Base-by-base conservation (phyloP, 2,329 filamentous ascomycete species). In the Apiospora arundinis region DNA sequence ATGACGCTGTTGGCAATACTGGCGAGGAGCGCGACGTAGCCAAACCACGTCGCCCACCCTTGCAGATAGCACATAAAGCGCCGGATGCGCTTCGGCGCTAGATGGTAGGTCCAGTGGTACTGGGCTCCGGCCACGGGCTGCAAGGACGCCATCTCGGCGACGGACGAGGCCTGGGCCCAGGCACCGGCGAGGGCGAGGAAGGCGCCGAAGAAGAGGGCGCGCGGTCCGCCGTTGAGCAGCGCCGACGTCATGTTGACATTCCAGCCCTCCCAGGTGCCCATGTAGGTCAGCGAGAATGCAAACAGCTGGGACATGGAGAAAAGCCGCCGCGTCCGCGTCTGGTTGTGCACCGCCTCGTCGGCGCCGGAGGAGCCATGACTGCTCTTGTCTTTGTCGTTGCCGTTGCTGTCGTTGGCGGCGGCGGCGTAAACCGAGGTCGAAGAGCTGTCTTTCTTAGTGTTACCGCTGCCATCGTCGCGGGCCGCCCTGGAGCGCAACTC, bases 71-170 rank as follows among this genome's bases (percentile, higher is more conserved):
- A 70, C 40, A 72, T 44, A 44, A 72, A 72, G 42, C 69, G 69
- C 28, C 56, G 68, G 32, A 45, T 52, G 63, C 65, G 63, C 6
- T 9, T 25, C 18, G 71, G 71, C 5, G 71, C 49, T 25, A 70
- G 70, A 28, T 67, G 63, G 28, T 72, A 70, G 1, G 71, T 72
- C 71, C 71, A 72, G 25, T 71, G 69, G 25, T 72, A 72, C 28
- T 72, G 71, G 8, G 71, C 71, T 44, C 71, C 71, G 42, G 71
- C 71, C 14, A 72, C 68, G 16, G 71, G 71, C 46, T 69, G 70
- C 6, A 72, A 69, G 11, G 69, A 71, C 2, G 71, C 67, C 49
- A 72, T 68, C 66, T 72, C 71, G 32, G 69, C 71, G n/a, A 72
- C 65, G 8, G 69, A 70, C 3, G 71, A 56, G 23, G 71, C 66